These are phyloP conservation scores for Discostella stelligera DNA, from an alignment of 352 stramenopile genomes.

Conservation along the genomic window DNA sequence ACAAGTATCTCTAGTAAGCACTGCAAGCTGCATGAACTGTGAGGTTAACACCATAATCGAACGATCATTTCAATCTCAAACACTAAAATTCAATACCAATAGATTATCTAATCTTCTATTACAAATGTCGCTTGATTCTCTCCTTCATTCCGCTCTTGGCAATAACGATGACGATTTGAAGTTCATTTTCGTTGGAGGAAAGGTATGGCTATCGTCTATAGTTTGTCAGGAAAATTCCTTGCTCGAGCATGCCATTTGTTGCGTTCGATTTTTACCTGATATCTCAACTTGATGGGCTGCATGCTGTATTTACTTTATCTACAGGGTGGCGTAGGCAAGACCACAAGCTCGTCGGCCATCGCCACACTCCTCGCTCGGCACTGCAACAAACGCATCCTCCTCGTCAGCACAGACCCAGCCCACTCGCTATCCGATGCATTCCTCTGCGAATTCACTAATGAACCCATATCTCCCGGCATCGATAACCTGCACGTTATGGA, in stretches of 20 bases:
- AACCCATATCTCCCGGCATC: slow-evolving; percentile 44
- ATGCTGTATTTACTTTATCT: no score
- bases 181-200: slow-evolving; percentile 83
- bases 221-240: no score
- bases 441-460: slow-evolving; percentile 56
- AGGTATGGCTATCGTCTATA: slow-evolving; percentile 18
- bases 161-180: slow-evolving; percentile 45
- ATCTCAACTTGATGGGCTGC: no score
- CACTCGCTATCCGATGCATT: slow-evolving; percentile 81
- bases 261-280: no score
- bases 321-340: slow-evolving; percentile 80
- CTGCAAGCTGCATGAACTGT: no score
- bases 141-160: slow-evolving; percentile 21
- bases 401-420: slow-evolving; percentile 82
- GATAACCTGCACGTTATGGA: slow-evolving; percentile 77
- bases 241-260: no score
- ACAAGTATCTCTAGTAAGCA: no score
- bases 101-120: no score
- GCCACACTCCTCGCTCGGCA: slow-evolving; percentile 54
- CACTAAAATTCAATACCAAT: no score
- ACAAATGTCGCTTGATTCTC: slow-evolving; percentile 33
- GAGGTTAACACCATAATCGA: no score
- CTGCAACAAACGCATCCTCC: slow-evolving; percentile 54
- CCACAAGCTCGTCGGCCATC: slow-evolving; percentile 62
- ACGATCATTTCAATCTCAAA: no score